Evolutionary conservation across 352 stramenopile genomes (phyloP).

Genomic region (Phytophthora palmivora): DNA sequence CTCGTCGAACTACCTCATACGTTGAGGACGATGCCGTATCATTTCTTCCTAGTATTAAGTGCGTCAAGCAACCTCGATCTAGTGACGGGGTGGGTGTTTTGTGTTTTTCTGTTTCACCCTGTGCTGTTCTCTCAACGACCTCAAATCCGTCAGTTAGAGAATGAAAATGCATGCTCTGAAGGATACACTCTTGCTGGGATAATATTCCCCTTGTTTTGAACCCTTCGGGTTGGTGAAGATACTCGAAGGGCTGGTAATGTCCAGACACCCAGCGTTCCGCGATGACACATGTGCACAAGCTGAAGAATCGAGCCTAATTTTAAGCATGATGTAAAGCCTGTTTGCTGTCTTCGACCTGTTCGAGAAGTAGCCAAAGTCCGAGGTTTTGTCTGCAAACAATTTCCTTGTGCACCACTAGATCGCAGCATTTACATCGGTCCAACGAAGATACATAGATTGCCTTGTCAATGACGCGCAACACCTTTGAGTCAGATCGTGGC

Average conservation of each 20-base stretch:
- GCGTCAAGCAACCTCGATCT: conserved; percentile 36
- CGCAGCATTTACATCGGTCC: conserved; percentile 67
- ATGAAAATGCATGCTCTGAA: conserved; percentile 25
- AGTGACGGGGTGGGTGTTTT: neutral
- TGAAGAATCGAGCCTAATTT: conserved; percentile 29
- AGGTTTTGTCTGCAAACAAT: conserved; percentile 8
- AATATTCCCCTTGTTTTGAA: conserved; percentile 18
- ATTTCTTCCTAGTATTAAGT: conserved; percentile 56
- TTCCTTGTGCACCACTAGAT: conserved; percentile 20
- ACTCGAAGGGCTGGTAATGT: conserved; percentile 36
- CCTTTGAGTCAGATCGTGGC: conserved; percentile 76
- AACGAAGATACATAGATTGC: conserved; percentile 60
- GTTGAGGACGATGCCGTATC: conserved; percentile 40
- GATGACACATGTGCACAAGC: conserved; percentile 64
- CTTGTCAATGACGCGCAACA: conserved; percentile 55
- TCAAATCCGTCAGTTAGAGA: conserved; percentile 45
- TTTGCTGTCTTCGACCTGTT: conserved; percentile 15
- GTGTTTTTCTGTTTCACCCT: conserved; percentile 1
- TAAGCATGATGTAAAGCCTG: conserved; percentile 64
- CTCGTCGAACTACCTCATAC: conserved; percentile 36
- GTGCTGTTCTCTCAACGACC: conserved; percentile 10
- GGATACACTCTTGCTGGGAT: conserved; percentile 17
- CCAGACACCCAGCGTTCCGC: conserved; percentile 64
- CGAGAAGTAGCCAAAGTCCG: conserved; percentile 7
- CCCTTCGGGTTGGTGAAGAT: conserved; percentile 9